phyloP scores from a whole-genome alignment of 2,329 filamentous ascomycete genomes.

The Helicocarpus griseus region DNA sequence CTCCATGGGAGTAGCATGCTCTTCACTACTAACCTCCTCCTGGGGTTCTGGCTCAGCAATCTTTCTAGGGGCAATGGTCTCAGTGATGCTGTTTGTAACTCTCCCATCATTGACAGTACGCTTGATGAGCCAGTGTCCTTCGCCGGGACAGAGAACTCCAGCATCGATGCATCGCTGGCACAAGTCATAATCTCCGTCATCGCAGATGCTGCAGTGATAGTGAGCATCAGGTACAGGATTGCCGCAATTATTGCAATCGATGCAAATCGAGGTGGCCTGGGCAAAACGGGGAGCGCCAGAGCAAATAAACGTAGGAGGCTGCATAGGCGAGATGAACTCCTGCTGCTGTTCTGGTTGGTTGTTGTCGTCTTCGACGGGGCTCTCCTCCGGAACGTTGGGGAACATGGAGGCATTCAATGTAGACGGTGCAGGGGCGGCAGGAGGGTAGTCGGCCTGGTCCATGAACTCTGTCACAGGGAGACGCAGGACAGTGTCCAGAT shows the following conservation, averaged over 20 bases:
- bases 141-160: constrained; percentile 67
- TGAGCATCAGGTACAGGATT: constrained; percentile 68
- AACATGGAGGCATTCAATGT: background rate
- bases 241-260: constrained; percentile 91
- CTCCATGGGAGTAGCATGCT: background rate
- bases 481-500: constrained; percentile 11
- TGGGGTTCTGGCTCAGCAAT: background rate
- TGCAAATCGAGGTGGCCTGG: constrained; percentile 43
- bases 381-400: background rate
- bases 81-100: constrained; percentile 68
- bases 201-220: constrained; percentile 90
- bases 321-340: no score
- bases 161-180: constrained; percentile 68
- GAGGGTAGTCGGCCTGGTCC: background rate
- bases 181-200: constrained; percentile 88
- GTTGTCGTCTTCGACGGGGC: background rate
- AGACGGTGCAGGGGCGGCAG: background rate
- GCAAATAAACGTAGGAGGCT: background rate
- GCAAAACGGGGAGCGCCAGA: background rate
- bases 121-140: constrained; percentile 91
- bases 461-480: background rate
- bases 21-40: background rate
- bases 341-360: background rate
- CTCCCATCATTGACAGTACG: constrained; percentile 68
- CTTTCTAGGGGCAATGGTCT: constrained; percentile 61